phyloP scores from a whole-genome alignment of 805 yeast genomes.

The Candida loeiensis region DNA sequence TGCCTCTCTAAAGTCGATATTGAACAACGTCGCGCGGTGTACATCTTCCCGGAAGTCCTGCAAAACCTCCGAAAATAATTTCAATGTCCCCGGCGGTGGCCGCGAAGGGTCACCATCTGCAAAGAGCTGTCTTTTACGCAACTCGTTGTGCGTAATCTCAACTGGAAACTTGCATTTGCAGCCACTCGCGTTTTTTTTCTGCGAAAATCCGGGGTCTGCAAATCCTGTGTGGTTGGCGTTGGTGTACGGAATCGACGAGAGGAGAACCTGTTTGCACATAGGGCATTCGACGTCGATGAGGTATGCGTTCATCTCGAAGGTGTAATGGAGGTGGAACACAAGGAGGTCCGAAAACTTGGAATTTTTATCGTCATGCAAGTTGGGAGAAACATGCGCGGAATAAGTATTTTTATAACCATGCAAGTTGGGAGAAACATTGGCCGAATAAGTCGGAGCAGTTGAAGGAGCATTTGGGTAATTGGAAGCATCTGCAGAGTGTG shows the following conservation, averaged over 20 bases:
- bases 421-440: no score
- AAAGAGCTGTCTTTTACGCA: constrained; percentile 14
- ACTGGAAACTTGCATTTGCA: constrained; percentile 2
- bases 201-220: constrained; percentile 12
- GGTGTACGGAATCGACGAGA: constrained; percentile 11
- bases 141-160: constrained; percentile 17
- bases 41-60: no score
- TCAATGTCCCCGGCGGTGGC: constrained; percentile 2
- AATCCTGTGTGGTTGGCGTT: constrained; percentile 13
- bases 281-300: constrained; percentile 4
- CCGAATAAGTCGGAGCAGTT: no score
- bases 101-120: not conserved
- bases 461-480: no score
- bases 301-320: constrained; percentile 4
- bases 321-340: constrained; percentile 1
- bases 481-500: no score
- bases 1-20: no score
- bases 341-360: not conserved
- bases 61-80: not conserved
- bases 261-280: not conserved
- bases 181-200: not conserved
- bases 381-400: no score
- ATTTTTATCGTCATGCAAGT: no score
- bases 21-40: no score
- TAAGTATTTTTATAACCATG: no score